Evolutionary conservation across 148 eudicot genomes (phyloP), one percentile per base, ranked within the genome.

Genomic region (Dysphania ambrosioides): DNA sequence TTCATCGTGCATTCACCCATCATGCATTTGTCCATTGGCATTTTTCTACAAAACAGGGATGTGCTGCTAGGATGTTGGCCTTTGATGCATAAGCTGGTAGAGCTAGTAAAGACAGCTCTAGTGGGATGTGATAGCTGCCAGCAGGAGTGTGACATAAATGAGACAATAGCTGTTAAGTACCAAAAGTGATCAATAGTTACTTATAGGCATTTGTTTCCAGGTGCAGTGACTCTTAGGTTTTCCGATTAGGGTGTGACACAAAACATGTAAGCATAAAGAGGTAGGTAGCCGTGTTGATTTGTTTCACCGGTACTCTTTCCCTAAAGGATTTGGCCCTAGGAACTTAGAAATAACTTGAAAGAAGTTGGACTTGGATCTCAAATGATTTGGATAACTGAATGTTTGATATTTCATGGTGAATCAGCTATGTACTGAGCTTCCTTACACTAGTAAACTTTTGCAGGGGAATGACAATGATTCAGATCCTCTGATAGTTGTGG

Each of bases 381-480:
- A 8, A 63, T 8, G 32, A 42, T 63, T 58, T 0, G 63, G 63
- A 27, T 6, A 58, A 2, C 16, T 16, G 18, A 47, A 47, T 12
- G 0, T 62, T 58, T 61, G n/a, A 30, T 6, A 4, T 36, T n/a
- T 7, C 18, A 65, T 11, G 10, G 6, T 66, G 69, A 66, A 38
- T 2, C 26, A 2, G 12, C 8, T 9, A 24, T 24, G n/a, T 67
- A 41, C 32, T 23, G 32, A 26, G 18, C 11, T 23, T 36, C 38
- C 7, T 30, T 38, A 44, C 30, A 13, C 23, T 31, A 15, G 8
- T 16, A 30, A 53, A 19, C 42, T 40, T 15, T 81, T 75, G 34
- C 69, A 89, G 93, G 85, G 53, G 18, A 83, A 78, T 58, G 93
- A 87, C 70, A 81, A 71, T 63, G 93, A 89, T 66, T 58, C 79